Percentiles rank a stretch among this genome's conserved stretches.
Conservation (phyloP, 179 eudicot genomes). For the Beta lomatogona region DNA sequence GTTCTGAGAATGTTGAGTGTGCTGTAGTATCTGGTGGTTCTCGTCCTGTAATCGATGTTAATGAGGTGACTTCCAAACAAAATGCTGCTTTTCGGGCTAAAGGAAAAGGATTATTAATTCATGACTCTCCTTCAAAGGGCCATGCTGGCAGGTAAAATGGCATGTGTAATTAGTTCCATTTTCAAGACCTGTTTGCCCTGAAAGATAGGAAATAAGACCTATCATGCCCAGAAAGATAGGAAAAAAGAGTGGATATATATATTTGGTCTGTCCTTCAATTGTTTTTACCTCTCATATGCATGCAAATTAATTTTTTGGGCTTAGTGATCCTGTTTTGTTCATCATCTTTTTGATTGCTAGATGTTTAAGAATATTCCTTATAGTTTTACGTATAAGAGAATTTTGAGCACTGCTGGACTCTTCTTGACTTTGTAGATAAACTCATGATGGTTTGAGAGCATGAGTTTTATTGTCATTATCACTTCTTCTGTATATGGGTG, state of each 20-base stretch:
- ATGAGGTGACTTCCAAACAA: slow-evolving; percentile 47
- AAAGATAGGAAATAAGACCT: not conserved
- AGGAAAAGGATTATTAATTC: slow-evolving; percentile 50
- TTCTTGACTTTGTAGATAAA: no score
- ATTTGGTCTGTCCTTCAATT: no score
- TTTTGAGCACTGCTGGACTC: not conserved
- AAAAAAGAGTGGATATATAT: not conserved
- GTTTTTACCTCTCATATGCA: not conserved
- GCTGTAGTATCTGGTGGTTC: slow-evolving; percentile 34
- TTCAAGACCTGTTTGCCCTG: slow-evolving; percentile 3
- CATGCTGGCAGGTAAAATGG: slow-evolving; percentile 32
- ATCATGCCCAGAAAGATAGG: no score
- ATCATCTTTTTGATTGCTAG: not conserved
- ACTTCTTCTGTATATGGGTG: no score
- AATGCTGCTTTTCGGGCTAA: slow-evolving; percentile 38
- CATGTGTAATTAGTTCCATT: slow-evolving; percentile 37
- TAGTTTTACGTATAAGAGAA: not conserved
- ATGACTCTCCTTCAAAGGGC: slow-evolving; percentile 37
- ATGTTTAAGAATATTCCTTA: not conserved
- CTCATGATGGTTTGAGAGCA: no score
- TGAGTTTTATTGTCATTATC: no score
- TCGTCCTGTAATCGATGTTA: slow-evolving; percentile 34
- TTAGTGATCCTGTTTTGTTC: slow-evolving; percentile 6
- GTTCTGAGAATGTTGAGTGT: slow-evolving; percentile 25
- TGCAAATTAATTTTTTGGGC: not conserved